Evolutionary conservation across 495 filamentous ascomycete genomes (phyloP).

Genomic region (Aspergillus nidulans): DNA sequence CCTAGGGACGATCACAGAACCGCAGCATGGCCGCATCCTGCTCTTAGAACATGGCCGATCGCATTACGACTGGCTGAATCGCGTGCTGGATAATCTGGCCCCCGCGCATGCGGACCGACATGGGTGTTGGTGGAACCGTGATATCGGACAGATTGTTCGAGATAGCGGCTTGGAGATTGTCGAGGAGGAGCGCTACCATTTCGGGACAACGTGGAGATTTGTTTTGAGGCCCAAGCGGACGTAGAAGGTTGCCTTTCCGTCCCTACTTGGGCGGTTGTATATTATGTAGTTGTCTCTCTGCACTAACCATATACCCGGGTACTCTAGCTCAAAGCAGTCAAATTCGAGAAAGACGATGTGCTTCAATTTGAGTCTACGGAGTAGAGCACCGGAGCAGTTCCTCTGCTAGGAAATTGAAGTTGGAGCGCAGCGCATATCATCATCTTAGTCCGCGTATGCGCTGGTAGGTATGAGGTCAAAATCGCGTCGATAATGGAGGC

Average conservation of each 20-base stretch:
- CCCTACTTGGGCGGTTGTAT: background rate
- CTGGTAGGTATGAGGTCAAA: background rate
- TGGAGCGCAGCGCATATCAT: background rate
- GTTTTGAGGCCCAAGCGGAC: slow-evolving; percentile 47
- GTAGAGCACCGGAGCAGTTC: background rate
- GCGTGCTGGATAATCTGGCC: slow-evolving; percentile 70
- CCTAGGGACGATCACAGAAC: slow-evolving; percentile 40
- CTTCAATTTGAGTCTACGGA: background rate
- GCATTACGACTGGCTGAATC: slow-evolving; percentile 72
- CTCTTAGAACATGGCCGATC: slow-evolving; percentile 90
- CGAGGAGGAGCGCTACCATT: slow-evolving; percentile 61
- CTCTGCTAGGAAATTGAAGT: background rate
- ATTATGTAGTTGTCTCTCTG: background rate
- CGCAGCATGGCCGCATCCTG: slow-evolving; percentile 63
- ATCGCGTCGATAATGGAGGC: background rate
- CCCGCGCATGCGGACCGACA: slow-evolving; percentile 72
- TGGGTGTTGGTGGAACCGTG: slow-evolving; percentile 97
- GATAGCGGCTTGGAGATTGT: slow-evolving; percentile 81
- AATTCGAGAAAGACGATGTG: background rate
- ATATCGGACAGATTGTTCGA: slow-evolving; percentile 73
- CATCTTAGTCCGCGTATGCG: background rate
- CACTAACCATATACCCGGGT: background rate
- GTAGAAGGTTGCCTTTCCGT: background rate
- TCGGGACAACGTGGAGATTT: slow-evolving; percentile 72
- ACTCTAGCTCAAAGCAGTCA: background rate